A percentile compares a stretch with the other conserved stretches of the same genome.
These are phyloP conservation scores for Sicyos baderoa DNA, from an alignment of 306 rosid species.

Conservation along the genomic window DNA sequence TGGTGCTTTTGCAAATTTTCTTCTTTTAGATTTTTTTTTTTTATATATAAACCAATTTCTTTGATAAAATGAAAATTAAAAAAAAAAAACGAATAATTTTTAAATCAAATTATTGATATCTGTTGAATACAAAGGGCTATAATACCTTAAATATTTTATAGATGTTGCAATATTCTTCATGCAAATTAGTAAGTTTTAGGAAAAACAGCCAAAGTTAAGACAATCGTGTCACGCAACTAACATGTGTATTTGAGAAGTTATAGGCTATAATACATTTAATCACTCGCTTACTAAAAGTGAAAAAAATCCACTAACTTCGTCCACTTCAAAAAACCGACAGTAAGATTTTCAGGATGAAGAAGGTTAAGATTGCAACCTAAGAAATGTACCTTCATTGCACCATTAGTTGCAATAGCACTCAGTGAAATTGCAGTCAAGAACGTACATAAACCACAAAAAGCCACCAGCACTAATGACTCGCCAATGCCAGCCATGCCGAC, in stretches of 20 bases:
- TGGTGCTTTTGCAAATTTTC: background rate
- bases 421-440: conserved; percentile 87
- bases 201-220: background rate
- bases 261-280: background rate
- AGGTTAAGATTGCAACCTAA: background rate
- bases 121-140: background rate
- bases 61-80: background rate
- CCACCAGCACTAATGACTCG: conserved; percentile 60
- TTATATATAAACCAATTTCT: background rate
- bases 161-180: background rate
- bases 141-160: background rate
- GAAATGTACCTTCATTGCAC: conserved; percentile 91
- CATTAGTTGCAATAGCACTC: conserved; percentile 99
- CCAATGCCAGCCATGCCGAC: conserved; percentile 98
- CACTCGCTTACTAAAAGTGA: background rate
- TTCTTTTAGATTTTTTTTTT: background rate
- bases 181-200: background rate
- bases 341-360: background rate
- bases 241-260: background rate
- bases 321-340: background rate
- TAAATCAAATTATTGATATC: background rate
- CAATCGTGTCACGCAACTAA: background rate
- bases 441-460: conserved; percentile 84
- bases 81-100: background rate
- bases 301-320: background rate